Evolutionary conservation across 2,329 filamentous ascomycete genomes (phyloP).

Genomic region (Diplodia corticola): DNA sequence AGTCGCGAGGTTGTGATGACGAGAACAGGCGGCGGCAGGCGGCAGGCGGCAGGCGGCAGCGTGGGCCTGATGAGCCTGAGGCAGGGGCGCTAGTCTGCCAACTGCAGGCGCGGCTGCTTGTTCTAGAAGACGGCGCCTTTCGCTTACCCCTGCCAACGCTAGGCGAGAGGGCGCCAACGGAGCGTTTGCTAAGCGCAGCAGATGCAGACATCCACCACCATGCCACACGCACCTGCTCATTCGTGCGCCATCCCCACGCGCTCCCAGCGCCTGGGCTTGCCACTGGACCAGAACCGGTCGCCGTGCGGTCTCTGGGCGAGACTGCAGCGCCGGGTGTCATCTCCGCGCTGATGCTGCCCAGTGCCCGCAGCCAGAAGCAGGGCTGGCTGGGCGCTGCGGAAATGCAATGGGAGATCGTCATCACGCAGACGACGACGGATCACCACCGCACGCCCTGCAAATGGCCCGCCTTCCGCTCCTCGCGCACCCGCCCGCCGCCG

Average conservation of each 20-base stretch:
- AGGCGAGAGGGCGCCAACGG: neutral
- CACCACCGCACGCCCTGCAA: neutral
- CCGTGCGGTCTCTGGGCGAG: neutral
- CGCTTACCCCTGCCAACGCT: neutral
- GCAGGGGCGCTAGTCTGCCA: no score
- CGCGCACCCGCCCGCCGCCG: constrained; percentile 32
- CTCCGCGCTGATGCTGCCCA: neutral
- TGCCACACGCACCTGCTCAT: neutral
- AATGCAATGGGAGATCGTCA: constrained; percentile 11
- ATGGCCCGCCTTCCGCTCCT: neutral
- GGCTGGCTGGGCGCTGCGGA: neutral
- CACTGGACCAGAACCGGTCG: neutral
- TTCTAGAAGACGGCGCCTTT: neutral
- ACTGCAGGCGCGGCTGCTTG: neutral
- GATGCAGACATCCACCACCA: neutral
- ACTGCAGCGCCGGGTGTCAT: neutral
- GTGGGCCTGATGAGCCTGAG: no score
- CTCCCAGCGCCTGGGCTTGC: neutral
- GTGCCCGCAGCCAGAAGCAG: neutral
- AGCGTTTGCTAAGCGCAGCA: neutral
- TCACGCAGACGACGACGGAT: neutral
- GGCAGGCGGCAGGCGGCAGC: no score
- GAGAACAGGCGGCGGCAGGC: no score
- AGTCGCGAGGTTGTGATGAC: no score
- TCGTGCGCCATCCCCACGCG: no score